Conservation (phyloP, 1,284 basidiomycete species). For the Ceratobasidium sp. region DNA sequence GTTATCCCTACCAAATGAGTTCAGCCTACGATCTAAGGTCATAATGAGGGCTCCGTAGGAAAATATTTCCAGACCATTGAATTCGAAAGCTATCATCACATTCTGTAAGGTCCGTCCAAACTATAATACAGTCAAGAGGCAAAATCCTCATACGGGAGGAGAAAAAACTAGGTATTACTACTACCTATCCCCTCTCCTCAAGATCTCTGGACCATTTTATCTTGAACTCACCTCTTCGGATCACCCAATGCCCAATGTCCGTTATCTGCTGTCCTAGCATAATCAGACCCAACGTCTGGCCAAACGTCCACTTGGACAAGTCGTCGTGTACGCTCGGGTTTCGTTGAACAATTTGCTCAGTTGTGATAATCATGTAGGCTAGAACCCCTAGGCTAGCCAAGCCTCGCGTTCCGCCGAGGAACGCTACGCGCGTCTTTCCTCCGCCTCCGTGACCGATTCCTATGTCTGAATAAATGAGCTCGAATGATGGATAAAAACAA, state of each 20-base stretch:
- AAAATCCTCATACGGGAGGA: background rate
- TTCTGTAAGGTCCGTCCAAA: no score
- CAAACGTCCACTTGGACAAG: conserved; percentile 27
- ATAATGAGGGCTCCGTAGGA: no score
- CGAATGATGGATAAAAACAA: background rate
- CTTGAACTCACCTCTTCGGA: background rate
- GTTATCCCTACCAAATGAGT: no score
- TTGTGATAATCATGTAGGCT: conserved; percentile 26
- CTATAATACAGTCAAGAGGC: background rate
- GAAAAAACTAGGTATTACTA: background rate
- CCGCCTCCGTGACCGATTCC: background rate
- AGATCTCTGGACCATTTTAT: background rate
- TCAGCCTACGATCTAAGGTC: no score
- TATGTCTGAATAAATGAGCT: background rate
- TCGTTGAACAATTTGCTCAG: conserved; percentile 7
- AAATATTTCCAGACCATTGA: no score
- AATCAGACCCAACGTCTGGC: conserved; percentile 35
- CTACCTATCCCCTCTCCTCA: background rate
- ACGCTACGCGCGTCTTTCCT: background rate
- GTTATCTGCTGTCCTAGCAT: conserved; percentile 24
- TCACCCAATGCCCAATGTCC: conserved; percentile 7
- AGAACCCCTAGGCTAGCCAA: background rate
- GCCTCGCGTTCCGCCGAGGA: no score
- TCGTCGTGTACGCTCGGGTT: conserved; percentile 6
- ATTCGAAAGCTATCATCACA: no score